Conservation (phyloP, 169 alveolate species). For the Plasmodium gaboni region DNA sequence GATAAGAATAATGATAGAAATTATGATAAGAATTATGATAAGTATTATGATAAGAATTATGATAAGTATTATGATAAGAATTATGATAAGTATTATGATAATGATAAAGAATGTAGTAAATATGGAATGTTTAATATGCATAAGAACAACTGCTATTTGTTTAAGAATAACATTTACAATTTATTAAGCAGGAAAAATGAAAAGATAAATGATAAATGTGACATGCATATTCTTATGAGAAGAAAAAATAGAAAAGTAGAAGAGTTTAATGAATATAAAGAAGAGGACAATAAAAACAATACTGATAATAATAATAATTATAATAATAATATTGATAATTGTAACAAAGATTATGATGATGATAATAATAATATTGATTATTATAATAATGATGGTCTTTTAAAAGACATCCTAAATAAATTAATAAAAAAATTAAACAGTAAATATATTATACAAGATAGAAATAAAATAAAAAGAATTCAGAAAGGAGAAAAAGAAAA, state of each 20-base stretch:
- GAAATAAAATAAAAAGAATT: neutral
- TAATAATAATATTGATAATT: neutral
- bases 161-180: constrained; percentile 4
- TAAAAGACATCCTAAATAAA: constrained; percentile 4
- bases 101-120: neutral
- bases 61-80: neutral
- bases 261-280: neutral
- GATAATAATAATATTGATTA: neutral
- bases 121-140: too few species aligned
- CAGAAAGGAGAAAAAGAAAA: neutral
- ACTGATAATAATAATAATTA: neutral
- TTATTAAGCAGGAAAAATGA: neutral
- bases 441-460: neutral
- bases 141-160: too few species aligned
- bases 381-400: neutral
- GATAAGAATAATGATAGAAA: neutral
- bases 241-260: too few species aligned
- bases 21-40: neutral
- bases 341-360: neutral
- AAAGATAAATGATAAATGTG: too few species aligned
- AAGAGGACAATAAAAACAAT: neutral
- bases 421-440: constrained; percentile 7
- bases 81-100: neutral
- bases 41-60: too few species aligned
- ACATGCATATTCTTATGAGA: too few species aligned